These are phyloP conservation scores for Pichia sp. DNA, from an alignment of 1,139 yeast genomes.

Conservation along the genomic window DNA sequence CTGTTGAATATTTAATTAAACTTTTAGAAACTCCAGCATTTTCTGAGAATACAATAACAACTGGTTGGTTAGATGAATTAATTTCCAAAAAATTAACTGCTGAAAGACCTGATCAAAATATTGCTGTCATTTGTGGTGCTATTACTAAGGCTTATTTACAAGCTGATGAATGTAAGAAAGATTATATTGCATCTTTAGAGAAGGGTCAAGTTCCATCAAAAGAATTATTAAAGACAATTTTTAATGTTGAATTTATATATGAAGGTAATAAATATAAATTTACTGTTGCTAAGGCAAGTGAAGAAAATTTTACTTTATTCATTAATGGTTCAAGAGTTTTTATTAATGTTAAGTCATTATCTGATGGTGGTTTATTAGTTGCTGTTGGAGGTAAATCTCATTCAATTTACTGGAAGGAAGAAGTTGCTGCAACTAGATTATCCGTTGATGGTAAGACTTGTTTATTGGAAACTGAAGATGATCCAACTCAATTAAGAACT, in stretches of 20 bases:
- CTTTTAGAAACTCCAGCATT: conserved; percentile 93
- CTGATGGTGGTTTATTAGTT: conserved; percentile 90
- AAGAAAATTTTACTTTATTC: conserved; percentile 78
- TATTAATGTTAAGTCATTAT: conserved; percentile 77
- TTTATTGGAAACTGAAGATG: conserved; percentile 86
- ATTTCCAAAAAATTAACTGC: conserved; percentile 90
- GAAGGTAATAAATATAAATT: conserved; percentile 91
- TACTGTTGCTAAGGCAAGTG: conserved; percentile 89
- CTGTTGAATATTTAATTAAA: conserved; percentile 93
- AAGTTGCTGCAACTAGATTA: conserved; percentile 90
- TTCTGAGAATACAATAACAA: conserved; percentile 91
- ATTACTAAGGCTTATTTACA: conserved; percentile 87
- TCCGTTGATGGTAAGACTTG: conserved; percentile 95
- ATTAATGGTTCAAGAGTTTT: conserved; percentile 88
- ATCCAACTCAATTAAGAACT: conserved; percentile 96
- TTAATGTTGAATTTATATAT: conserved; percentile 89
- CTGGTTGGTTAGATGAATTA: conserved; percentile 98
- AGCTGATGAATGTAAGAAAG: conserved; percentile 63
- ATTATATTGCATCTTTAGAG: conserved; percentile 68
- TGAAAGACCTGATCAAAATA: conserved; percentile 85
- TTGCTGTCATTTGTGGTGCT: conserved; percentile 96
- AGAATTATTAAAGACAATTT: conserved; percentile 73
- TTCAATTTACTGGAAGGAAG: conserved; percentile 96
- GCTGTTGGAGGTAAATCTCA: conserved; percentile 91
- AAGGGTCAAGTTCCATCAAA: conserved; percentile 93